Conservation (phyloP, 2,329 filamentous ascomycete species). For the Cercospora sp. region DNA sequence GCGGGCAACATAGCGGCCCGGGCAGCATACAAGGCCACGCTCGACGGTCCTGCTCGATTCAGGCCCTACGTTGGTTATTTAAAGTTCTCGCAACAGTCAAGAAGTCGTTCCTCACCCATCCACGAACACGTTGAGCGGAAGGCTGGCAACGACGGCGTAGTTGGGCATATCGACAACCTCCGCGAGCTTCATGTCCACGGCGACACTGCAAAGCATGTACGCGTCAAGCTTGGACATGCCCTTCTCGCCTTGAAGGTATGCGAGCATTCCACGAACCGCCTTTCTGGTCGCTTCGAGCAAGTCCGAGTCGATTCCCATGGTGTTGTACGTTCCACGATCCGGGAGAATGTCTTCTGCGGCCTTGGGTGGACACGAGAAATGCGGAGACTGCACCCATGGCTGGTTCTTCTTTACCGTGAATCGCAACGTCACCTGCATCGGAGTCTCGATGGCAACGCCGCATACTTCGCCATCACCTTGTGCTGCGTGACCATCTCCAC, state of each 20-base stretch:
- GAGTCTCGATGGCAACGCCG: slow-evolving; percentile 25
- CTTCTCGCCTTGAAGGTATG: slow-evolving; percentile 19
- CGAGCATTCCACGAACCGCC: slow-evolving; percentile 27
- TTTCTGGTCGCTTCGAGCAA: slow-evolving; percentile 26
- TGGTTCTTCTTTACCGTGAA: slow-evolving; percentile 24
- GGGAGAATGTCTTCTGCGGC: slow-evolving; percentile 12
- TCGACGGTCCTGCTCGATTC: not conserved
- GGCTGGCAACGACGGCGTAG: slow-evolving; percentile 23
- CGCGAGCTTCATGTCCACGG: slow-evolving; percentile 23
- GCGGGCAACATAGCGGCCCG: not conserved
- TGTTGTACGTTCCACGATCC: slow-evolving; percentile 25
- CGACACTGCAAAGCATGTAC: slow-evolving; percentile 29
- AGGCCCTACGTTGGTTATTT: not conserved
- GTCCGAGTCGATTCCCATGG: slow-evolving; percentile 24
- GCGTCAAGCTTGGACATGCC: slow-evolving; percentile 22
- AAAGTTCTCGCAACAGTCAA: not conserved
- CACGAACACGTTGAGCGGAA: slow-evolving; percentile 26
- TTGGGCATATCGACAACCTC: slow-evolving; percentile 31
- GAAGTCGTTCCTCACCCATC: not conserved
- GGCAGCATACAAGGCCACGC: not conserved
- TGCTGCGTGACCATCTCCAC: slow-evolving; percentile 29
- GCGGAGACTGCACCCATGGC: slow-evolving; percentile 21
- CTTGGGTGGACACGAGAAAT: slow-evolving; percentile 21
- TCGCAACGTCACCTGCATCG: slow-evolving; percentile 23
- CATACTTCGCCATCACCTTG: slow-evolving; percentile 30